Conservation (phyloP, 768 basidiomycete species). For the Trametes maxima region DNA sequence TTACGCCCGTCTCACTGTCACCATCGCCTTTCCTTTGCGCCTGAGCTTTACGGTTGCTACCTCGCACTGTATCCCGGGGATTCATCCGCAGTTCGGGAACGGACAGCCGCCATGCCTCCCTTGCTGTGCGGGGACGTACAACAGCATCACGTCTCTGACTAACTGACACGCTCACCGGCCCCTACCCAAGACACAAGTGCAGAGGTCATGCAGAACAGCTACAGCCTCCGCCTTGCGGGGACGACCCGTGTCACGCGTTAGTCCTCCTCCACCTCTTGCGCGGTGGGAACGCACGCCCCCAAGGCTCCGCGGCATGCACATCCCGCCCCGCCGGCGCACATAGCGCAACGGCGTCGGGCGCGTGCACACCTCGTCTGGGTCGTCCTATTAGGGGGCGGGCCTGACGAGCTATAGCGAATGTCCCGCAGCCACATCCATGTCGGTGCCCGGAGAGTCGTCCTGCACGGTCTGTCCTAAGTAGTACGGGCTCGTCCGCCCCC, state of each 20-base stretch:
- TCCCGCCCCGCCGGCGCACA: not conserved
- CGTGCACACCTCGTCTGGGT: too few species aligned
- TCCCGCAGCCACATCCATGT: constrained; percentile 5
- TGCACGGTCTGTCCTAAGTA: constrained; percentile 13
- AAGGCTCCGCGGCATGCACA: not conserved
- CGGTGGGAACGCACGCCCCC: constrained; percentile 9
- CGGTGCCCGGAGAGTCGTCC: constrained; percentile 6
- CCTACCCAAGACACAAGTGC: not conserved
- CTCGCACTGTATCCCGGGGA: not conserved
- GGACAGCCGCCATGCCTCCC: not conserved
- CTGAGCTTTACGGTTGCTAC: not conserved
- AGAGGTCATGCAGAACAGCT: not conserved
- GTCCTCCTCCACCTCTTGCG: constrained; percentile 20
- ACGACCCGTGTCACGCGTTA: constrained; percentile 7
- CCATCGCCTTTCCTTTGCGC: not conserved
- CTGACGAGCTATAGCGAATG: constrained; percentile 8
- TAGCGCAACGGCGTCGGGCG: too few species aligned
- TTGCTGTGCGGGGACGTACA: not conserved
- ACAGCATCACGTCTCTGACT: not conserved
- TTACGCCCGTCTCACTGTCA: not conserved
- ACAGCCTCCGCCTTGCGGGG: constrained; percentile 2
- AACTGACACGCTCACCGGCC: not conserved
- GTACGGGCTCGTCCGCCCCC: constrained; percentile 19
- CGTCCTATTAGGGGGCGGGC: constrained; percentile 14
- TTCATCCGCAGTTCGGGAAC: not conserved